Evolutionary conservation across 1,139 yeast species (phyloP), one percentile per base, ranked within the genome.

Genomic region (Debaryomyces fabryi): DNA sequence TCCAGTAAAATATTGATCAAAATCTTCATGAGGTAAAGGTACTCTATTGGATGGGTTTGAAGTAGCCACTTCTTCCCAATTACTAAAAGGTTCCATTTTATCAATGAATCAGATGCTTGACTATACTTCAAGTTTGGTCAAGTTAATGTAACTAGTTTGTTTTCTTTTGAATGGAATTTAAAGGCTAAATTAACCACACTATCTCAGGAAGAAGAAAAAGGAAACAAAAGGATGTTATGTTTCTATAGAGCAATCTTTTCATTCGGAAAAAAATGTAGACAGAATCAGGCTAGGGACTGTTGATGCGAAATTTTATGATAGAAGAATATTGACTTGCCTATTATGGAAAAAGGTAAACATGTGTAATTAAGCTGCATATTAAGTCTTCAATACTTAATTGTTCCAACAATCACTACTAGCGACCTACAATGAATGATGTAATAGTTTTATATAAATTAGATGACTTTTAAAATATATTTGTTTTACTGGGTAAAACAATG

Each of bases 1-100:
- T 21, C 67, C 68, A 33, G 59, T 61, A 47, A 74, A 69, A 53
- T 70, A 73, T 42, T 71, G 68, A 41, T 72, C 72, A 48, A 74
- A 68, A 46, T 71, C 74, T 43, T 74, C 83, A 39, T 69, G 70
- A 3, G 79, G 81, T 16, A 75, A 54, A 1, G 79, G 75, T 16
- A 72, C 56, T 25, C 58, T 54, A 43, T 59, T 56, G 32, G 62
- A 47, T 40, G 48, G 27, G 23, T 27, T 42, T 42, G 48, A 38
- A 27, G 36, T 41, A 29, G 45, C 39, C 41, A 54, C 48, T 39
- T 66, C 61, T 54, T 59, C 67, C 76, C 81, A 65, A 54, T 67
- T 63, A 55, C 71, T 57, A 69, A 73, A 67, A 58, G 67, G 60
- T 52, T 67, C 68, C 71, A 63, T 62, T 15, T n/a, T 46, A 40